A percentile compares a stretch with the other conserved stretches of the same genome.
Evolutionary conservation across 805 yeast genomes (phyloP).

Genomic region (Komagataella kurtzmanii): DNA sequence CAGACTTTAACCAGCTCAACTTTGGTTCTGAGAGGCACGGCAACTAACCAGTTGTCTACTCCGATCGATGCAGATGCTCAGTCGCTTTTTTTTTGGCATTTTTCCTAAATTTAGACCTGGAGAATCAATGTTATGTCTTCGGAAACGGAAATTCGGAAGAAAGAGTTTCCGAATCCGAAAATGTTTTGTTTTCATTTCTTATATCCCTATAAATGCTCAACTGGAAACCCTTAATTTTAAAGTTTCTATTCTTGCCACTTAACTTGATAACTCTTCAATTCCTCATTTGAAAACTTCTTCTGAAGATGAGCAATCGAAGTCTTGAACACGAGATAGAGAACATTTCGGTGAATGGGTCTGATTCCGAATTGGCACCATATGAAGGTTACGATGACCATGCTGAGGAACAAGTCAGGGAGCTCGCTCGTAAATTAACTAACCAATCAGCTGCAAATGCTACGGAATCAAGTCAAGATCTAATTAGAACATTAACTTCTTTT

Average conservation of each 20-base stretch:
- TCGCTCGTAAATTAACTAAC: constrained; percentile 25
- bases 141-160: neutral
- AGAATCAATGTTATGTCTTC: neutral
- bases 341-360: neutral
- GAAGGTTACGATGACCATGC: constrained; percentile 23
- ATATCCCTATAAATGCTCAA: neutral
- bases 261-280: neutral
- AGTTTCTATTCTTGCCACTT: neutral
- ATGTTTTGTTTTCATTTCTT: neutral
- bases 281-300: neutral
- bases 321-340: neutral
- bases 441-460: constrained; percentile 3
- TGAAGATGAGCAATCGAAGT: neutral
- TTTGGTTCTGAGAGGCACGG: neutral
- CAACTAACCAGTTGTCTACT: neutral
- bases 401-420: constrained; percentile 19
- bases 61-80: neutral
- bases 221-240: neutral
- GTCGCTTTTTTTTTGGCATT: neutral
- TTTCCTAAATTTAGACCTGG: neutral
- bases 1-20: neutral
- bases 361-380: constrained; percentile 9
- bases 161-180: neutral
- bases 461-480: constrained; percentile 6
- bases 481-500: constrained; percentile 32